Conservation (phyloP, 441 rosid species). For the Populus trichocarpa region DNA sequence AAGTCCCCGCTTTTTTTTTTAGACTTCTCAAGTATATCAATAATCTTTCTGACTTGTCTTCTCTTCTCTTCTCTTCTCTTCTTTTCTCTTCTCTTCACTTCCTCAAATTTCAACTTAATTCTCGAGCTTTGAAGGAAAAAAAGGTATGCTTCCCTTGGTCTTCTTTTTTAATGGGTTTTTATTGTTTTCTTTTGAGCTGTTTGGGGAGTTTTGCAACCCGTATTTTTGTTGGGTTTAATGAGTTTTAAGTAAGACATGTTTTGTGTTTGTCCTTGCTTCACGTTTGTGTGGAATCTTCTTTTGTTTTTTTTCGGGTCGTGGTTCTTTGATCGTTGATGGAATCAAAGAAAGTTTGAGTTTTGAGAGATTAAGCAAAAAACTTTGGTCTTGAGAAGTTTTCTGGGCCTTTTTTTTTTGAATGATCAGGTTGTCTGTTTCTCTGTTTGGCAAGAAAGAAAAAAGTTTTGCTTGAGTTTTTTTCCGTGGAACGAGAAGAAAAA, state of each 20-base stretch:
- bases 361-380: neutral
- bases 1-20: neutral
- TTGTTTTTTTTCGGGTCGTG: neutral
- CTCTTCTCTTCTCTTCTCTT: no score
- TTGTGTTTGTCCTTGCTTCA: neutral
- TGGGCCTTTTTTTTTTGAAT: neutral
- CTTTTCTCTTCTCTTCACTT: neutral
- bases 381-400: neutral
- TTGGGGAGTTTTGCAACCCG: neutral
- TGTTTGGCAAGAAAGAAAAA: conserved; percentile 2
- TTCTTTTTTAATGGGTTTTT: neutral
- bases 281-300: neutral
- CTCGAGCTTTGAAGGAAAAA: conserved; percentile 19
- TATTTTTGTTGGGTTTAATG: neutral
- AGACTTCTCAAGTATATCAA: neutral
- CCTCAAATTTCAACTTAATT: neutral
- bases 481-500: neutral
- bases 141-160: conserved; percentile 1
- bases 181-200: neutral
- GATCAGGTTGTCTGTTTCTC: neutral
- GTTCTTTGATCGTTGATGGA: neutral
- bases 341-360: neutral
- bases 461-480: neutral
- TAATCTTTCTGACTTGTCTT: neutral
- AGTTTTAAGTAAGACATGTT: neutral